These are phyloP conservation scores for Chlorella sp. DNA, from an alignment of 139 green algal species.

Conservation along the genomic window DNA sequence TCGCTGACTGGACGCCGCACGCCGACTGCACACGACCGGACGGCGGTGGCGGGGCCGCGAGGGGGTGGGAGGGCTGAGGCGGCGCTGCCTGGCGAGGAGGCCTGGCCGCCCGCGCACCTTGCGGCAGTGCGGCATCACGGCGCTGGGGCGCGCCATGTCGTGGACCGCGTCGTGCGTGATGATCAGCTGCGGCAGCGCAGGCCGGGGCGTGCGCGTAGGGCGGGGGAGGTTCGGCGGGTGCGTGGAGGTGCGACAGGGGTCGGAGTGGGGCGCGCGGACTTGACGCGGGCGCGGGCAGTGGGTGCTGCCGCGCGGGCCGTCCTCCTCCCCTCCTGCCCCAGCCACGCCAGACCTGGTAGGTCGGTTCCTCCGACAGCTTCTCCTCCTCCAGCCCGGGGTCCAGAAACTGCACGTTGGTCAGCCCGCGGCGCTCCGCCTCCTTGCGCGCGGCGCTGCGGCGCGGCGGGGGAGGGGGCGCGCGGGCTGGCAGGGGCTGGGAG, in stretches of 20 bases:
- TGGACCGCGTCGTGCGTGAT: conserved; percentile 44
- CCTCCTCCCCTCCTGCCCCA: too few species aligned
- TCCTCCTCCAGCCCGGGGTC: conserved; percentile 29
- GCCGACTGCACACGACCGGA: too few species aligned
- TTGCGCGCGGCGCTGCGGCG: background rate
- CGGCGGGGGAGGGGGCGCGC: background rate
- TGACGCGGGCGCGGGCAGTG: too few species aligned
- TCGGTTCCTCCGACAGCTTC: conserved; percentile 11
- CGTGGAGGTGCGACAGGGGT: background rate
- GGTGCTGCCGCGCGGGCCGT: too few species aligned
- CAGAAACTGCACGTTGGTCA: conserved; percentile 24
- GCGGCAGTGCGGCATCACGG: too few species aligned
- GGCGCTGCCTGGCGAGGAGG: too few species aligned
- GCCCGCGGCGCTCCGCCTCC: conserved; percentile 2
- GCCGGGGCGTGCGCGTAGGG: background rate
- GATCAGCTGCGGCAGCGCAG: conserved; percentile 29
- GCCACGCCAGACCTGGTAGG: conserved; percentile 20
- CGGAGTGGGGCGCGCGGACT: too few species aligned
- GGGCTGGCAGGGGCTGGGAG: background rate
- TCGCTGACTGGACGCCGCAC: too few species aligned
- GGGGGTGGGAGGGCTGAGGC: too few species aligned
- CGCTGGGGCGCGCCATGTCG: conserved; percentile 33
- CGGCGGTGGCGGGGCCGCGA: too few species aligned
- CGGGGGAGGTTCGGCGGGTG: background rate
- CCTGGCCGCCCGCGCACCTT: too few species aligned